Conservation (phyloP, 495 filamentous ascomycete species). For the Aspergillus olivimuriae region DNA sequence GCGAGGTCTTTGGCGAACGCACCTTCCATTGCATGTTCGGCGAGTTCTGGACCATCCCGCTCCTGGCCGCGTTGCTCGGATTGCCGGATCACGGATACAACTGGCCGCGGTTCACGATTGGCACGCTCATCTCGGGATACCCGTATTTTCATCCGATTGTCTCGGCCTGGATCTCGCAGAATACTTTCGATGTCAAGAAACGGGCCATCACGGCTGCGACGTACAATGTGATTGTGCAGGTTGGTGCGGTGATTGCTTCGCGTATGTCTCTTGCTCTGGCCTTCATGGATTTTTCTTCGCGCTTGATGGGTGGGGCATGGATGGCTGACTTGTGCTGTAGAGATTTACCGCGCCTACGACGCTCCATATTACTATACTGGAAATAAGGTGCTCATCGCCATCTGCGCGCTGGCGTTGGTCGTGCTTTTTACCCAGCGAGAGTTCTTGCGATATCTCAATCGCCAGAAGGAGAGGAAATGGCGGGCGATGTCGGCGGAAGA, state of each 20-base stretch:
- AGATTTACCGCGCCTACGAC: slow-evolving; percentile 32
- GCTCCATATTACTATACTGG: slow-evolving; percentile 32
- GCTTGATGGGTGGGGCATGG: background rate
- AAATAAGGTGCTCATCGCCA: slow-evolving; percentile 30
- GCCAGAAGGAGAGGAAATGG: slow-evolving; percentile 32
- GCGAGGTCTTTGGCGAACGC: slow-evolving; percentile 40
- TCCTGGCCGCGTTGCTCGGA: slow-evolving; percentile 31
- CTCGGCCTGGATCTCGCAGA: slow-evolving; percentile 36
- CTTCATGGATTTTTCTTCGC: background rate
- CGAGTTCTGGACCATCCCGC: slow-evolving; percentile 43
- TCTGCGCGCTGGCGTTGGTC: slow-evolving; percentile 26
- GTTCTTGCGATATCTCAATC: slow-evolving; percentile 27
- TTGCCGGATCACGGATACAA: slow-evolving; percentile 27
- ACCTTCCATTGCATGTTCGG: slow-evolving; percentile 36
- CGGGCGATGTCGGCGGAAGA: slow-evolving; percentile 26
- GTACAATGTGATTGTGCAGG: slow-evolving; percentile 41
- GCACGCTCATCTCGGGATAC: slow-evolving; percentile 34
- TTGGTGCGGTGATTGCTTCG: slow-evolving; percentile 25
- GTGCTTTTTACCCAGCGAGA: slow-evolving; percentile 24
- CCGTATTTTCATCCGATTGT: slow-evolving; percentile 44
- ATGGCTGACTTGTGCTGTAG: slow-evolving; percentile 3
- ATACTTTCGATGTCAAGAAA: slow-evolving; percentile 35
- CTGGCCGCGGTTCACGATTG: slow-evolving; percentile 36
- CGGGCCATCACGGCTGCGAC: slow-evolving; percentile 36
- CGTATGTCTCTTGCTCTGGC: slow-evolving; percentile 9